Evolutionary conservation across 2,329 filamentous ascomycete species (phyloP), one percentile per base, ranked within the genome.

Genomic region (Alternaria sp.): DNA sequence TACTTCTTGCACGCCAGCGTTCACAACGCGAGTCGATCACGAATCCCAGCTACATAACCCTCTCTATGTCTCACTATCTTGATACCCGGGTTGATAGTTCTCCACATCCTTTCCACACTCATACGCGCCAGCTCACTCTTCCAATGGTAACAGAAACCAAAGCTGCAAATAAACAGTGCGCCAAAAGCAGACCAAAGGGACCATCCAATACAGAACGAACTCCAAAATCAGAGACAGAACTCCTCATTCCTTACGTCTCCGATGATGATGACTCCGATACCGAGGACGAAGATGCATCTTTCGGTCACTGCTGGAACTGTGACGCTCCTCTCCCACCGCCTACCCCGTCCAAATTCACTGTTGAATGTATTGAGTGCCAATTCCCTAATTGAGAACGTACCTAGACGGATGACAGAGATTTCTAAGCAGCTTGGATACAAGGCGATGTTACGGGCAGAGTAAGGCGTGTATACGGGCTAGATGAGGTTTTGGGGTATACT

Each of bases 291-390:
- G 12, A 34, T 34, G 11, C 22, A 12, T 3, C 36, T 12, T 44
- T 52, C 6, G 25, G 52, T 8, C 43, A 59, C 25, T 64, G 62
- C 40, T 64, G 59, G 62, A 28, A 53, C 25, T 64, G 62, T 53
- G 30, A 28, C 18, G n/a, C 41, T 25, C 10, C 59, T 7, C 20
- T 64, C 20, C 40, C 14, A 27, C 30, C 51, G 1, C 36, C 54
- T 6, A n/a, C 28, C 12, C 14, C 20, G 0, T 18, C 9, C 7
- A 5, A 8, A 12, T 11, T 12, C n/a, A 25, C 20, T 10, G 38
- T 45, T 2, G 40, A 57, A 20, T 64, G 55, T 48, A 10, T 7
- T 2, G 62, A 59, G 5, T 62, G 62, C 45, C 14, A 20, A 30
- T 28, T 58, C 11, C 62, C 59, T 5, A 61, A 64, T 4, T 64